These are phyloP conservation scores for Xenosphaeropsis pyriputrescens DNA, from an alignment of 2,329 filamentous ascomycete species.

Conservation along the genomic window DNA sequence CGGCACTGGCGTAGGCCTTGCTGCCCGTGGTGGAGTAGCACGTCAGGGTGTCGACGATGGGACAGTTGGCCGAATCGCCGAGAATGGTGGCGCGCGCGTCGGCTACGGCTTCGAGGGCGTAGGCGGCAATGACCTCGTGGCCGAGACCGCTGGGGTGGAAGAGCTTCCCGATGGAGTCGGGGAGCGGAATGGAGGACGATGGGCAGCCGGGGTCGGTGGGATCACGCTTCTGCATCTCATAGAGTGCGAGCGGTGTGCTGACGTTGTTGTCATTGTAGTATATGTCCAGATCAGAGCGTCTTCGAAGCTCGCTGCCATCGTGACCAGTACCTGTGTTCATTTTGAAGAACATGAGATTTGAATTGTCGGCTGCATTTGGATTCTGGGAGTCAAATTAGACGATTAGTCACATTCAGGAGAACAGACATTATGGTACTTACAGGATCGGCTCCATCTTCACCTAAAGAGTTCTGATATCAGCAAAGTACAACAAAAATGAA, in stretches of 20 bases:
- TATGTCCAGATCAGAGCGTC: background rate
- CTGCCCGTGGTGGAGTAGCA: conserved; percentile 3
- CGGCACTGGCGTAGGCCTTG: conserved; percentile 1
- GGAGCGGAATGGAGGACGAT: conserved; percentile 12
- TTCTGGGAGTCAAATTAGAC: too few relatives aligned
- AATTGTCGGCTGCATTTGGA: too few relatives aligned
- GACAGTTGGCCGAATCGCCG: background rate
- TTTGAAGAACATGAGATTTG: conserved; percentile 17
- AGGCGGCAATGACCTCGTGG: conserved; percentile 16
- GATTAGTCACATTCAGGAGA: too few relatives aligned
- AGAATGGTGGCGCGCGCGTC: conserved; percentile 1
- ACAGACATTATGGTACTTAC: too few relatives aligned
- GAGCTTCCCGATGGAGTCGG: conserved; percentile 15
- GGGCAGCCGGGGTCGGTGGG: conserved; percentile 10
- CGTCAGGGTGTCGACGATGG: conserved; percentile 1
- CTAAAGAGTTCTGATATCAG: too few relatives aligned
- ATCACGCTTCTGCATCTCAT: conserved; percentile 5
- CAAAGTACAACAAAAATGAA: too few relatives aligned
- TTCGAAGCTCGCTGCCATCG: background rate
- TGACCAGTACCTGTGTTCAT: conserved; percentile 7
- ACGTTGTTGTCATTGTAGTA: conserved; percentile 4
- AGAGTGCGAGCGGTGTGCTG: conserved; percentile 1
- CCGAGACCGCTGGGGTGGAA: conserved; percentile 20
- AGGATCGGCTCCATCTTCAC: too few relatives aligned
- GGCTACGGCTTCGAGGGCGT: conserved; percentile 8